Conservation (phyloP, 2,329 filamentous ascomycete genomes). For the Colletotrichum euphorbiae region DNA sequence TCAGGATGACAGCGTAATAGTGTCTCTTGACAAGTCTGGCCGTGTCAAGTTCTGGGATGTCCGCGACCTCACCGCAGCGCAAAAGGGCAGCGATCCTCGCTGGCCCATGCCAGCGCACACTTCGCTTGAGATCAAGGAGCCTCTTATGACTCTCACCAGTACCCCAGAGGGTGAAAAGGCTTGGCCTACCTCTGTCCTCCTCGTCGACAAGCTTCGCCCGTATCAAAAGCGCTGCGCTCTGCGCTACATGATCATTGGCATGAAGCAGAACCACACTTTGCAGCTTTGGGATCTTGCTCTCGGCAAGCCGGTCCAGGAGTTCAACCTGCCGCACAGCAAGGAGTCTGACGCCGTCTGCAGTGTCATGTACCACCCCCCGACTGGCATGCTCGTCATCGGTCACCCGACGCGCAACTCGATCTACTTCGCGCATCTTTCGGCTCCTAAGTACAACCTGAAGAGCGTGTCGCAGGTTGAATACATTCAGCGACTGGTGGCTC, state of each 20-base stretch:
- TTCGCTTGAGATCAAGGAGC: conserved; percentile 83
- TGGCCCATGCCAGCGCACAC: conserved; percentile 65
- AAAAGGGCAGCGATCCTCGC: conserved; percentile 62
- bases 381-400: conserved; percentile 93
- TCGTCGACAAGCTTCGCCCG: conserved; percentile 95
- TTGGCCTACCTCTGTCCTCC: conserved; percentile 94
- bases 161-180: conserved; percentile 91
- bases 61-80: conserved; percentile 74
- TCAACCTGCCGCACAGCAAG: conserved; percentile 95
- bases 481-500: conserved; percentile 79
- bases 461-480: conserved; percentile 89
- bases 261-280: conserved; percentile 99
- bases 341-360: conserved; percentile 99
- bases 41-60: conserved; percentile 99
- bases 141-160: conserved; percentile 87
- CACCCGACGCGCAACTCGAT: conserved; percentile 97
- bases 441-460: conserved; percentile 89
- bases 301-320: conserved; percentile 94
- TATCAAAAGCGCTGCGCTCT: conserved; percentile 91
- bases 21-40: conserved; percentile 96
- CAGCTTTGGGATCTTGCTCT: conserved; percentile 98
- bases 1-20: conserved; percentile 93
- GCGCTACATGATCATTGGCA: conserved; percentile 94
- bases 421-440: conserved; percentile 96
- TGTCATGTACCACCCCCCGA: conserved; percentile 90